These are phyloP conservation scores for Aureoboletus auriporus DNA, from an alignment of 768 basidiomycete genomes.

Conservation along the genomic window DNA sequence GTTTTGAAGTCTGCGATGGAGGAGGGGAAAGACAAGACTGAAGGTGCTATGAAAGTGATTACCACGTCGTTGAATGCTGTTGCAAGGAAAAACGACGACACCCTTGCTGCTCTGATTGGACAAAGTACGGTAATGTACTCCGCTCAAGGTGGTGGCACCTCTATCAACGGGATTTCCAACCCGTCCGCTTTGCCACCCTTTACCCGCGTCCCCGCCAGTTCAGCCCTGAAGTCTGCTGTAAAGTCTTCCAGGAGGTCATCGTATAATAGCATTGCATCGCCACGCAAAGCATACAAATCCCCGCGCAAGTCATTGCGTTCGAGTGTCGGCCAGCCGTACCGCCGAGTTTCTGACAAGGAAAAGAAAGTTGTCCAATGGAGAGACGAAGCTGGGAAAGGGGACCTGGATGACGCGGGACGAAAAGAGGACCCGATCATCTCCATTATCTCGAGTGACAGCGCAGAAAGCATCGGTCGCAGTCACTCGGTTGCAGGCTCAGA, in stretches of 20 bases:
- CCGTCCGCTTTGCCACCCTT: slow-evolving; percentile 42
- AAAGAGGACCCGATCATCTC: slow-evolving; percentile 17
- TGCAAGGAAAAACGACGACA: slow-evolving; percentile 65
- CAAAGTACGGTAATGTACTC: slow-evolving; percentile 62
- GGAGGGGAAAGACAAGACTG: slow-evolving; percentile 34
- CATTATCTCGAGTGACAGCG: slow-evolving; percentile 36
- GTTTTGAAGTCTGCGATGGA: slow-evolving; percentile 39
- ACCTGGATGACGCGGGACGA: slow-evolving; percentile 60
- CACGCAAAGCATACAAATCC: slow-evolving; percentile 50
- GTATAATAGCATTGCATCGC: slow-evolving; percentile 38
- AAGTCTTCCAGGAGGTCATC: slow-evolving; percentile 43
- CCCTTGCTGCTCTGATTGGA: slow-evolving; percentile 64
- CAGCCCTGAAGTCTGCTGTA: slow-evolving; percentile 40
- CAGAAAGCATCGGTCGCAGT: slow-evolving; percentile 27
- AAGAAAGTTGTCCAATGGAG: slow-evolving; percentile 84
- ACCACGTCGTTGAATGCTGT: slow-evolving; percentile 49
- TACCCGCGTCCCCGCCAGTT: slow-evolving; percentile 46
- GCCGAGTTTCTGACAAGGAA: slow-evolving; percentile 61
- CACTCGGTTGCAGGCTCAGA: slow-evolving; percentile 62
- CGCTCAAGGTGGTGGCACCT: slow-evolving; percentile 29
- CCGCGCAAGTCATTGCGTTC: slow-evolving; percentile 74
- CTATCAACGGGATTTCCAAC: slow-evolving; percentile 48
- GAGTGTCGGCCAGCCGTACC: slow-evolving; percentile 57
- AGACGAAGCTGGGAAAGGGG: slow-evolving; percentile 81
- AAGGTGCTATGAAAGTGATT: slow-evolving; percentile 43